Percentiles rank a stretch among this genome's conserved stretches.
Evolutionary conservation across 108 stramenopile genomes (phyloP).

Genomic region (Tribonema minus): DNA sequence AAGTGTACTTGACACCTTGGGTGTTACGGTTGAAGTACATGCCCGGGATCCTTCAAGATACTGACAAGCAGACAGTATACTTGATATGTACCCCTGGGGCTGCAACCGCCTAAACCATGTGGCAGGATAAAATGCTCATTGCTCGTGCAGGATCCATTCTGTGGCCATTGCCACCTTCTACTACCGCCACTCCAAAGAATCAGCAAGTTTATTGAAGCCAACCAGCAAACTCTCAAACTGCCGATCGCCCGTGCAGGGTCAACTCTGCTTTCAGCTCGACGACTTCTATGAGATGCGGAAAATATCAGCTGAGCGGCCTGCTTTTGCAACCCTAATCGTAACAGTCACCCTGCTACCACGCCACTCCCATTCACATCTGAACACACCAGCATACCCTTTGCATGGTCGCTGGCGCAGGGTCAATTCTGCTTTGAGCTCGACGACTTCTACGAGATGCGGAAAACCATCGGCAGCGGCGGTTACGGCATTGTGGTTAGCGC

Average conservation of each 20-base stretch:
- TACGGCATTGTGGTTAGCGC: constrained; percentile 95
- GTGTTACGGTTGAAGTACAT: no score
- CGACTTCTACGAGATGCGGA: constrained; percentile 28
- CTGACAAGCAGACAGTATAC: no score
- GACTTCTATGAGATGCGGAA: constrained; percentile 30
- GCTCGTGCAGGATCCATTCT: background rate
- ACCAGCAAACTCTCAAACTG: background rate
- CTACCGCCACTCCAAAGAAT: background rate
- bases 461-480: constrained; percentile 83
- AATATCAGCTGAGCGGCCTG: background rate
- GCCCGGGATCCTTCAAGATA: no score
- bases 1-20: no score
- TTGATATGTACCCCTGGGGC: no score
- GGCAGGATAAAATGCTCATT: background rate
- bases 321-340: background rate
- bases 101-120: no score
- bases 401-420: constrained; percentile 1
- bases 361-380: background rate
- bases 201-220: background rate
- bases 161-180: background rate
- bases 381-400: background rate
- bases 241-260: constrained; percentile 5
- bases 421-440: constrained; percentile 41
- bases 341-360: background rate
- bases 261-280: constrained; percentile 41